Conservation (phyloP, 2,329 filamentous ascomycete genomes). For the Fusarium tanahbumbuense region DNA sequence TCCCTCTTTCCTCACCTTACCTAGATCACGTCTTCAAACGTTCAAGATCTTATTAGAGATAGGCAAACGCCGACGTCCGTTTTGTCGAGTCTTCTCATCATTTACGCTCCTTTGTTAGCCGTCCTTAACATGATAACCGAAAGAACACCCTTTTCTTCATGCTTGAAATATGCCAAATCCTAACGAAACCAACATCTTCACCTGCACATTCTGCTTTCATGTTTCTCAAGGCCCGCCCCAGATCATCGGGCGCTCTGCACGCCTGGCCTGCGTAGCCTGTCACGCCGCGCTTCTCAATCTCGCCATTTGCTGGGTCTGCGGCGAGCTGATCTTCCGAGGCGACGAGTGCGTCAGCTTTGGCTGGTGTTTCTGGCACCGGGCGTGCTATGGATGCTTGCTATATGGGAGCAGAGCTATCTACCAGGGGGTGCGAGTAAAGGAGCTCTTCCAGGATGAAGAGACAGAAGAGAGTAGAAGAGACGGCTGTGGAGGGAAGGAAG, state of each 20-base stretch:
- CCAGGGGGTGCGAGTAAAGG: conserved; percentile 50
- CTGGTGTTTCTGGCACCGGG: conserved; percentile 70
- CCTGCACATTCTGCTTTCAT: conserved; percentile 68
- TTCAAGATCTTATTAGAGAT: too few relatives aligned
- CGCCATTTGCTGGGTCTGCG: conserved; percentile 69
- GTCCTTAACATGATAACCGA: conserved; percentile 1
- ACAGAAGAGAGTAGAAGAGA: background rate
- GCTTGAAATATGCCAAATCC: conserved; percentile 22
- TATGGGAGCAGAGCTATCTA: conserved; percentile 58
- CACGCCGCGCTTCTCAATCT: conserved; percentile 62
- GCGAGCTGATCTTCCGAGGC: conserved; percentile 64
- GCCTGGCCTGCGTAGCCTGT: conserved; percentile 63
- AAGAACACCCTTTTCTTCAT: background rate
- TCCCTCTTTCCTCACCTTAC: background rate
- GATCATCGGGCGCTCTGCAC: conserved; percentile 59
- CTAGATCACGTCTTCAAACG: background rate
- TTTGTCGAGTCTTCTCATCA: background rate
- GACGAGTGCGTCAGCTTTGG: conserved; percentile 69
- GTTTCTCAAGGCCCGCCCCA: conserved; percentile 51
- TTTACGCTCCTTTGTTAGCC: conserved; percentile 11
- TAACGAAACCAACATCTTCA: conserved; percentile 53
- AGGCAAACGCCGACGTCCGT: background rate
- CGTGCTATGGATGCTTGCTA: conserved; percentile 67
- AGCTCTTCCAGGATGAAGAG: conserved; percentile 48
- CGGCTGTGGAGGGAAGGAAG: conserved; percentile 52